Evolutionary conservation across 176 grass and related monocot species (phyloP), one percentile per base, ranked within the genome.

Genomic region (Microstegium vimineum): DNA sequence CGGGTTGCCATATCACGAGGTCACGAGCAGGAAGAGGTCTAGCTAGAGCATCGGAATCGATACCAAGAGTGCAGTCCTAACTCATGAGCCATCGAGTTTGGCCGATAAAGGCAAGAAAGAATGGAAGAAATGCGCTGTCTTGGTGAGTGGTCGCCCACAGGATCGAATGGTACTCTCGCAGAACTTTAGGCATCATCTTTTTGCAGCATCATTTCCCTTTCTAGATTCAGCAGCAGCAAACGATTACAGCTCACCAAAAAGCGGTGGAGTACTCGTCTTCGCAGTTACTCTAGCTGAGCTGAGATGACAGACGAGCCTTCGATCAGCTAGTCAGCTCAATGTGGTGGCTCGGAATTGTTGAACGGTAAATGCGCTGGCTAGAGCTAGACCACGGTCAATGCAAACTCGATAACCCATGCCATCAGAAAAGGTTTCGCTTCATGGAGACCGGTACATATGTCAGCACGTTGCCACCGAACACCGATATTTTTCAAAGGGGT

Each of bases 1-100:
- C 10, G 1, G 10, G 10, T 60, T 60, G 5, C 16, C 26, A 64
- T 32, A 4, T 41, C 15, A 28, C 49, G 35, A 71, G 64, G 23
- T 81, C 67, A 78, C 57, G 35, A 83, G 41, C 65, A 41, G 54
- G 42, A 60, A 85, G 47, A 51, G n/a, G n/a, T 2, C 66, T 27
- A 46, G 1, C 67, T 23, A 35, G 20, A 59, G 20, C 52, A 68
- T 74, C 10, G 62, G 77, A 81, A 89, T 85, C 33, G 77, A 89
- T 89, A 81, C 87, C 52, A 71, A 81, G 87, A 81, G 87, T 85
- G 87, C 25, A 17, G 51, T 35, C 6, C 16, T 59, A 37, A 23
- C 54, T 14, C 27, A 64, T 5, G 16, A 70, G 54, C 71, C 63
- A 38, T 85, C 22, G 62, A 85, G 71, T 62, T 62, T 32, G 59